Conservation (phyloP, 257 asterid genomes). For the Penstemon newberryi region DNA sequence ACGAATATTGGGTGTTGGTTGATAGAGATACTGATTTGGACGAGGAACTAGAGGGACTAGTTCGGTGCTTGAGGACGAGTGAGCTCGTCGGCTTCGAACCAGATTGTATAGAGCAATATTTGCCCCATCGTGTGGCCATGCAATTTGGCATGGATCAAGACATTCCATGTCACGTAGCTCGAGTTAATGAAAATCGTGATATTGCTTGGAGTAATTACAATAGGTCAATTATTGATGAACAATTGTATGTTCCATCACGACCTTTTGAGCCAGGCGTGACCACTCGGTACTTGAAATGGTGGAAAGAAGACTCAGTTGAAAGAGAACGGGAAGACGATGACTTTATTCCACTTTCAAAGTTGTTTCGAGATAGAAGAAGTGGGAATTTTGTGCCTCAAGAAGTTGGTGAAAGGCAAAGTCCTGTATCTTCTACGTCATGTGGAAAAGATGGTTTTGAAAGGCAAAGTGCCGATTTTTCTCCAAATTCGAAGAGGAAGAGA, state of each 20-base stretch:
- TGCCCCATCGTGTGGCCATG: slow-evolving; percentile 57
- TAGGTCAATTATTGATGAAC: slow-evolving; percentile 27
- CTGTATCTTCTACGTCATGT: neutral
- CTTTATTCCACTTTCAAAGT: too few species aligned
- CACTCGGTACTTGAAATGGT: slow-evolving; percentile 34
- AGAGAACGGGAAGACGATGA: too few species aligned
- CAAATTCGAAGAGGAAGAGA: too few species aligned
- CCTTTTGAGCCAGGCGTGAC: slow-evolving; percentile 32
- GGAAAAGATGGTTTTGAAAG: too few species aligned
- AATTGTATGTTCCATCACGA: slow-evolving; percentile 34
- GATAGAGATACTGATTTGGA: neutral
- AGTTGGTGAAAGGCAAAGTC: neutral
- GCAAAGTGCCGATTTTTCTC: too few species aligned
- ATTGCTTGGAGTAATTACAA: slow-evolving; percentile 34
- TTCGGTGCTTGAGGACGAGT: slow-evolving; percentile 31
- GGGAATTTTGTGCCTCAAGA: neutral
- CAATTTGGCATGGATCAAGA: slow-evolving; percentile 58
- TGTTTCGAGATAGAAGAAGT: neutral
- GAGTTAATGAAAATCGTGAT: slow-evolving; percentile 13
- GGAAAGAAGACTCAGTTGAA: slow-evolving; percentile 18
- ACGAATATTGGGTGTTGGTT: slow-evolving; percentile 19
- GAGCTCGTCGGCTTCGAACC: slow-evolving; percentile 38
- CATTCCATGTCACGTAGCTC: slow-evolving; percentile 29
- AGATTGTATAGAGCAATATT: slow-evolving; percentile 39
- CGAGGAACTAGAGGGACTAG: slow-evolving; percentile 28